Evolutionary conservation across 192 early-diverging fungal species (phyloP).

Genomic region (Umbelopsis vinacea): DNA sequence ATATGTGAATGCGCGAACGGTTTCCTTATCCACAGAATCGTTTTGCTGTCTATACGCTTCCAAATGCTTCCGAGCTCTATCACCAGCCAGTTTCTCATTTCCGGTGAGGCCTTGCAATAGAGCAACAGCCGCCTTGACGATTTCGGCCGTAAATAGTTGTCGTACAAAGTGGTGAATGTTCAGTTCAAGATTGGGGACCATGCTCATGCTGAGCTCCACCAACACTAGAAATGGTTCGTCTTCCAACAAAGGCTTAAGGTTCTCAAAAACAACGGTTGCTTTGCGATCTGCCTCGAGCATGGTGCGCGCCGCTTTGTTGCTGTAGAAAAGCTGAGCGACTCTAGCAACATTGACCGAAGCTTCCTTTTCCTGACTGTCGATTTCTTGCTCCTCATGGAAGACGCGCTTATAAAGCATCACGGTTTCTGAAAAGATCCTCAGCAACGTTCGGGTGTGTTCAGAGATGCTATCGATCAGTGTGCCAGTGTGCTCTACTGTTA

Average conservation of each 20-base stretch:
- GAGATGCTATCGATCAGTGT: constrained; percentile 70
- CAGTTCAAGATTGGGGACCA: constrained; percentile 56
- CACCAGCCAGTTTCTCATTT: not conserved
- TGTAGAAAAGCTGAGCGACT: constrained; percentile 44
- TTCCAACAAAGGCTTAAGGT: constrained; percentile 64
- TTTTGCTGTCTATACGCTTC: not conserved
- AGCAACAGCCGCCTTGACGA: constrained; percentile 64
- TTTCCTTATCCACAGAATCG: not conserved
- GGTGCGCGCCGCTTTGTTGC: constrained; percentile 20
- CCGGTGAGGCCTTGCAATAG: constrained; percentile 46
- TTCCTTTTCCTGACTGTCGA: constrained; percentile 18
- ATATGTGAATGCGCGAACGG: constrained; percentile 14
- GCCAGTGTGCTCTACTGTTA: constrained; percentile 37
- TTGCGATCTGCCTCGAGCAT: constrained; percentile 25
- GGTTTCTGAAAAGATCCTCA: constrained; percentile 70
- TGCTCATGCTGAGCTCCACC: constrained; percentile 63
- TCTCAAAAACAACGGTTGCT: constrained; percentile 10
- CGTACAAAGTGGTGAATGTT: constrained; percentile 75
- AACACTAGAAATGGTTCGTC: constrained; percentile 73
- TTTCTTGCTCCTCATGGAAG: constrained; percentile 10
- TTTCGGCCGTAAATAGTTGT: constrained; percentile 70
- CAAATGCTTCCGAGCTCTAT: not conserved
- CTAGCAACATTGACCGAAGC: constrained; percentile 4
- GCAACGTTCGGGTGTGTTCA: constrained; percentile 63
- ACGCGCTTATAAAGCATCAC: constrained; percentile 24